Conservation (phyloP, 2,329 filamentous ascomycete species). For the Aspergillus pseudonomiae region DNA sequence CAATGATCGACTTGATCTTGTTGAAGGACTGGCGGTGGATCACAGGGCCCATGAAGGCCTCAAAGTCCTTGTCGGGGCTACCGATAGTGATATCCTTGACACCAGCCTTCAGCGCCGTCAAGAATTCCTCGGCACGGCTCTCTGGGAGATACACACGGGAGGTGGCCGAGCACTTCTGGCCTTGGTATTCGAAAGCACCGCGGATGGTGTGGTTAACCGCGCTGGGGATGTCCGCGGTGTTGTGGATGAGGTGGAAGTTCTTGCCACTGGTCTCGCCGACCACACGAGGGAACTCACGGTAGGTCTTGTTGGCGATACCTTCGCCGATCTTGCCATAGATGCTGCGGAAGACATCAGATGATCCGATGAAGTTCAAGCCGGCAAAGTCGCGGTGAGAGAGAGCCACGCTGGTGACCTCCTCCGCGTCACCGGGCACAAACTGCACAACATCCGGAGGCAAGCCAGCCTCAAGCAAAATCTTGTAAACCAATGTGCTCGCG, state of each 20-base stretch:
- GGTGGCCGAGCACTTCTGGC: constrained; percentile 84
- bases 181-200: constrained; percentile 84
- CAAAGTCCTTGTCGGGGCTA: constrained; percentile 32
- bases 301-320: constrained; percentile 76
- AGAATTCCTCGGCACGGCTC: constrained; percentile 73
- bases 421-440: constrained; percentile 86
- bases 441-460: constrained; percentile 88
- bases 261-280: constrained; percentile 89
- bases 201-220: constrained; percentile 79
- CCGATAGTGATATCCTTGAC: constrained; percentile 71
- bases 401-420: constrained; percentile 75
- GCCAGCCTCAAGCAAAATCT: constrained; percentile 89
- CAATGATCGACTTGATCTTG: constrained; percentile 74
- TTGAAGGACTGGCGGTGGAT: constrained; percentile 79
- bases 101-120: constrained; percentile 65
- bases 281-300: constrained; percentile 79
- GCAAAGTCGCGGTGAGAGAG: constrained; percentile 79
- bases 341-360: constrained; percentile 83
- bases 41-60: constrained; percentile 79
- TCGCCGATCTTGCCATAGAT: constrained; percentile 83
- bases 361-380: constrained; percentile 87
- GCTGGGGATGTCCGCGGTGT: constrained; percentile 72
- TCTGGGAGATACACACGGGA: constrained; percentile 76
- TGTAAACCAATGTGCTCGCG: constrained; percentile 84
- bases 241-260: constrained; percentile 84